Evolutionary conservation across 208 protist species (phyloP), one percentile per base, ranked within the genome.

Genomic region (Wallacemonas collosoma): DNA sequence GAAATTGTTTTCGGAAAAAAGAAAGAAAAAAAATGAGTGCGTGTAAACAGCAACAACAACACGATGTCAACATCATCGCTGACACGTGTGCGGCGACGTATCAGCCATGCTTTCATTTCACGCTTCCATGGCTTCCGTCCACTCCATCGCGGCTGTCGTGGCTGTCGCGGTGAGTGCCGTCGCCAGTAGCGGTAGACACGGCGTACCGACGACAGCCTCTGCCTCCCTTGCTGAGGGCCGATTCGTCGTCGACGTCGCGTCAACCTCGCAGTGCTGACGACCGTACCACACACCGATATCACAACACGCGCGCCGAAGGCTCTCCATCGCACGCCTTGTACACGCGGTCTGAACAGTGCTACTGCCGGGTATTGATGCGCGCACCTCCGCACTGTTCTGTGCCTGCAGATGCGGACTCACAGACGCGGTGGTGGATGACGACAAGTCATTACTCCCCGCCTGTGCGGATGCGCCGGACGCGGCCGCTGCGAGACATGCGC

Each of bases 291-390:
- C 12, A 0, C 17, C 14, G 41, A 50, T 65, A 41, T 26, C 6
- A 9, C 43, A 15, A 39, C 60, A 65, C 7, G 60, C 36, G 3
- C 38, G 60, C 7, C 41, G 60, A 3, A 65, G 43, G 8, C 39
- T 50, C n/a, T 65, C 60, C 60, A 65, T 65, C 14, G 60, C 60
- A n/a, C 36, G 36, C 56, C 8, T 62, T n/a, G 53, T 36, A n/a
- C n/a, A 15, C 48, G 15, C 48, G 26, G 26, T 26, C 26, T 26
- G 26, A 26, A 26, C 26, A 26, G 26, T 26, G 26, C 26, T 26
- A 26, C 26, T 26, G 26, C 26, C 26, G 26, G 26, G 26, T 26
- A 0, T 26, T 26, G 26, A 26, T 26, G 26, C 26, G 26, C 26
- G 26, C 26, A 26, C 26, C 26, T 26, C 26, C 26, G 26, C 26